Base-by-base conservation (phyloP, 2,329 filamentous ascomycete genomes). In the Herpotrichia juniperi region DNA sequence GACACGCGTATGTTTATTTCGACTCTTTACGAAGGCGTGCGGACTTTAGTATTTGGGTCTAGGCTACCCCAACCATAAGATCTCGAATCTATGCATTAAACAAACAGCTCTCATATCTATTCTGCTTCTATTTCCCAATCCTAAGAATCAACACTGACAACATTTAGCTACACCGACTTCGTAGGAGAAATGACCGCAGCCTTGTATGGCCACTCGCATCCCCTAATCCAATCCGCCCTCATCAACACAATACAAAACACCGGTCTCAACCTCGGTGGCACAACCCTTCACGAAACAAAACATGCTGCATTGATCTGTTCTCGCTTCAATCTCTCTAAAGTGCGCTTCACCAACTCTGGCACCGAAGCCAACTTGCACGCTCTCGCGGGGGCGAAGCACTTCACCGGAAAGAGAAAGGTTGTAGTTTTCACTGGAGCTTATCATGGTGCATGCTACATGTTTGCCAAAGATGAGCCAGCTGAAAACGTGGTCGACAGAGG, bases 361-460 rank as follows among this genome's bases (percentile, higher is more conserved):
- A 69, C 66, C 1, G 64, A 68, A 53, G 63, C 66, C 2, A 68
- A 64, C 35, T 51, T 67, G 8, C 62, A 67, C 44, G 64, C 66
- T 4, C 51, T 69, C 3, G 53, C 54, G 28, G 64, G 56, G 1
- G 85, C 84, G 0, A 76, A 80, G 9, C 72, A 72, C 16, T 83
- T 74, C 40, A 80, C 76, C 0, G 68, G 70, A 1, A 77, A 77
- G 28, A 50, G 58, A 1, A 67, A 64, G 42, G 52, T 67, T 1
- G 63, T 83, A 0, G 81, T 82, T 2, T 85, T 84, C 49, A 65
- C 65, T 0, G 76, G 76, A 0, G 81, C 74, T 0, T 84, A 84
- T 53, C 82, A 85, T 59, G 83, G 84, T 2, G 82, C 81, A 1
- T 79, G 78, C 1, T 79, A 86, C 16, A 74, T 63, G 0, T 83